phyloP scores from a whole-genome alignment of 2,329 filamentous ascomycete genomes.

The Calonectria fujianensis region DNA sequence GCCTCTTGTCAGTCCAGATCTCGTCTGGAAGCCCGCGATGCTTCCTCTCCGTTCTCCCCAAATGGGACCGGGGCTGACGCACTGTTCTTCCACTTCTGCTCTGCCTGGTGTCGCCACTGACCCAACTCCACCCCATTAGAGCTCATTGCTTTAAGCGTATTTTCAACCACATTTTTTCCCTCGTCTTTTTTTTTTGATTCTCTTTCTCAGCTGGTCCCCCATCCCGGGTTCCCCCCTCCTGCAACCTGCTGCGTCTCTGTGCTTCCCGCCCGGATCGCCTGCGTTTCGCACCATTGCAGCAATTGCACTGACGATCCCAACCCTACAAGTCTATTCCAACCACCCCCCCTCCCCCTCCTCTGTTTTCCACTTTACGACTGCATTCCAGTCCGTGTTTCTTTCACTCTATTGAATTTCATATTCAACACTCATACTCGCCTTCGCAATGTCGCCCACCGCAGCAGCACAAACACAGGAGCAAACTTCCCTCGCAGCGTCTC shows the following conservation, averaged over 20 bases:
- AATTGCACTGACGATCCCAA: conserved; percentile 8
- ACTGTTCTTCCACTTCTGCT: conserved; percentile 5
- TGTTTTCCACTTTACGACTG: background rate
- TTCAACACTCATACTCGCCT: background rate
- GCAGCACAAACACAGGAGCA: conserved; percentile 17
- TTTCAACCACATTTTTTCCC: conserved; percentile 15
- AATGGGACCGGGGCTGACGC: background rate
- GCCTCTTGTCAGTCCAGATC: background rate
- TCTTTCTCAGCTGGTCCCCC: background rate
- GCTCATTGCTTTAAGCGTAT: conserved; percentile 35
- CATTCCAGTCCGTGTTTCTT: background rate
- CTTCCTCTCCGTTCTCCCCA: conserved; percentile 1
- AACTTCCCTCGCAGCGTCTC: background rate
- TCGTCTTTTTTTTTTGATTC: background rate
- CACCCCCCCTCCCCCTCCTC: background rate
- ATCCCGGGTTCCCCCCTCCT: background rate
- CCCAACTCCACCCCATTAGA: background rate
- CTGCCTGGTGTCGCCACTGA: background rate
- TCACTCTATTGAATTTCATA: background rate
- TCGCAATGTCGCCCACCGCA: conserved; percentile 25
- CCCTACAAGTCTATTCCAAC: conserved; percentile 17
- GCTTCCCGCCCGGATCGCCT: conserved; percentile 29
- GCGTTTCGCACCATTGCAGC: background rate
- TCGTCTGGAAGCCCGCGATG: conserved; percentile 19
- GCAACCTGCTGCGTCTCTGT: background rate